Conservation (phyloP, 2,329 filamentous ascomycete genomes). For the Colletotrichum cereale region DNA sequence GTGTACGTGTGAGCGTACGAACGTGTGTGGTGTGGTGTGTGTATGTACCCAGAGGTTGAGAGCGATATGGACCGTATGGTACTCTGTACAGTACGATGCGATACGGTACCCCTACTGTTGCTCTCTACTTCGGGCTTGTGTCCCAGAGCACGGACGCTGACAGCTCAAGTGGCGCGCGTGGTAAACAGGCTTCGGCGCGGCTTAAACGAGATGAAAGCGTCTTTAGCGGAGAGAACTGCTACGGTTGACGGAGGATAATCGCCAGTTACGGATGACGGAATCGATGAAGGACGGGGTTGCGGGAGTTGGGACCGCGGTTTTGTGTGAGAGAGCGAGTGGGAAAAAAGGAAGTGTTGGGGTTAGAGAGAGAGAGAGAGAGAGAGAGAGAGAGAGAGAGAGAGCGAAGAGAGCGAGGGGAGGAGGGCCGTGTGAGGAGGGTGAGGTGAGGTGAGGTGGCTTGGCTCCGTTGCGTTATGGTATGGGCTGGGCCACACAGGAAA, state of each 20-base stretch:
- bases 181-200: constrained; percentile 20
- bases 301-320: neutral
- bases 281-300: constrained; percentile 1
- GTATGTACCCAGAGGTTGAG: neutral
- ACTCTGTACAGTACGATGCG: neutral
- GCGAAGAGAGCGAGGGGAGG: neutral
- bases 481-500: neutral
- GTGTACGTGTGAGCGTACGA: neutral
- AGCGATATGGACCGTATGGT: neutral
- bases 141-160: constrained; percentile 36
- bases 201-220: constrained; percentile 33
- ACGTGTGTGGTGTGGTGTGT: neutral
- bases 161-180: constrained; percentile 24
- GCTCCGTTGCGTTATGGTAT: neutral
- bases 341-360: neutral
- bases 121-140: constrained; percentile 20
- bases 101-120: neutral
- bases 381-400: neutral
- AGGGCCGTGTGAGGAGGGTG: constrained; percentile 12
- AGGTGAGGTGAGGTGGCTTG: neutral
- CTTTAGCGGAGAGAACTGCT: constrained; percentile 30
- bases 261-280: neutral
- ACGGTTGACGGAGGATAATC: neutral
- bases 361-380: neutral
- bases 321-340: neutral